phyloP scores from a whole-genome alignment of 768 basidiomycete species.

The Dentipellis fragilis region DNA sequence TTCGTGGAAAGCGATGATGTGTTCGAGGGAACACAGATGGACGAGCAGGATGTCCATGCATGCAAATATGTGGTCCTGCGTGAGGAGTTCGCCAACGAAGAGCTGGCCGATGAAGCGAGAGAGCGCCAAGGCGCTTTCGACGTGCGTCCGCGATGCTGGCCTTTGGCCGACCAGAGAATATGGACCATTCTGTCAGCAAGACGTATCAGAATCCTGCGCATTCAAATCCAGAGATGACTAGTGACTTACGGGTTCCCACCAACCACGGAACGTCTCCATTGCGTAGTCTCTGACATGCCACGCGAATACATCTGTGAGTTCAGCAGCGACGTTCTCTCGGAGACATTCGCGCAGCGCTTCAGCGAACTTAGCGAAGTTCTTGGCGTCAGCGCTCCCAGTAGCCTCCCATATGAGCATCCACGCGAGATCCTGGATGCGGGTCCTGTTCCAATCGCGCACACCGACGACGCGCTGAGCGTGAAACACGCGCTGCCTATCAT shows the following conservation, averaged over 20 bases:
- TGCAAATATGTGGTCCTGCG: neutral
- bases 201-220: neutral
- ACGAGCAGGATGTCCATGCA: neutral
- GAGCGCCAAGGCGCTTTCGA: neutral
- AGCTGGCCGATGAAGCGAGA: neutral
- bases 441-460: conserved; percentile 1
- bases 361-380: neutral
- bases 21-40: neutral
- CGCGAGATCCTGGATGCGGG: conserved; percentile 7
- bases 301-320: neutral
- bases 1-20: neutral
- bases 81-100: neutral
- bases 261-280: neutral
- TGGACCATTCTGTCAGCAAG: too few relatives aligned
- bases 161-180: too few relatives aligned
- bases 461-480: neutral
- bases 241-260: conserved; percentile 1
- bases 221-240: neutral
- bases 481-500: neutral
- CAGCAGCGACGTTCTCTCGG: neutral
- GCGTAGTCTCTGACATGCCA: conserved; percentile 1
- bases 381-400: neutral
- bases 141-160: neutral
- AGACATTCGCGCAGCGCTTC: neutral
- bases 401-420: conserved; percentile 1